Conservation (phyloP, 164 flowering plant genomes). For the Akebia trifoliata region DNA sequence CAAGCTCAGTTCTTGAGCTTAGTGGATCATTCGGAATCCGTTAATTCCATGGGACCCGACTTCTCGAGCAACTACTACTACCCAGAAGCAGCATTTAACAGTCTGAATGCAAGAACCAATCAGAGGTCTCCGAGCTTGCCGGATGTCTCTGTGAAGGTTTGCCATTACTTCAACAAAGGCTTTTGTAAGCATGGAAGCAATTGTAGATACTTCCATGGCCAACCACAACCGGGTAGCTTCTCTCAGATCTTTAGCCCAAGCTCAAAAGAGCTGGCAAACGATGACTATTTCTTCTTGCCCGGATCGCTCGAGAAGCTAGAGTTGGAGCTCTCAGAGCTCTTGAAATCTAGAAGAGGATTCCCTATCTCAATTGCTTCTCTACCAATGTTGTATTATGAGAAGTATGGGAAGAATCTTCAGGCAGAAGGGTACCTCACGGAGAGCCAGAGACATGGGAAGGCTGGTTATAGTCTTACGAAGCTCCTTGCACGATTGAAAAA, state of each 20-base stretch:
- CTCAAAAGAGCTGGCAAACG: conserved; percentile 29
- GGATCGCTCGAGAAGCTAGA: conserved; percentile 75
- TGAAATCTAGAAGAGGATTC: conserved; percentile 57
- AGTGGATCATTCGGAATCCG: conserved; percentile 47
- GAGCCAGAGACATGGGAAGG: conserved; percentile 90
- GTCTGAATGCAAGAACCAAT: conserved; percentile 25
- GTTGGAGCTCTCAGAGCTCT: conserved; percentile 60
- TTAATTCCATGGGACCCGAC: conserved; percentile 17
- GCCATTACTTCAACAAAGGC: conserved; percentile 73
- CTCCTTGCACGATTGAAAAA: conserved; percentile 74
- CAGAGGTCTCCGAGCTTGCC: conserved; percentile 31
- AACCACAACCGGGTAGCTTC: conserved; percentile 33
- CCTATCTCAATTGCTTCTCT: conserved; percentile 87
- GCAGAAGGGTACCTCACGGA: conserved; percentile 90
- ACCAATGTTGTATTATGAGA: conserved; percentile 75
- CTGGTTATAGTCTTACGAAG: conserved; percentile 82
- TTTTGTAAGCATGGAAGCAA: conserved; percentile 75
- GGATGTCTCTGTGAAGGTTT: conserved; percentile 46
- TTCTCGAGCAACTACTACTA: conserved; percentile 28
- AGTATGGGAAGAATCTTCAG: conserved; percentile 64
- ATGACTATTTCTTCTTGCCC: conserved; percentile 49
- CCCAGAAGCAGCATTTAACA: conserved; percentile 35
- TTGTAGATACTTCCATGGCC: conserved; percentile 73
- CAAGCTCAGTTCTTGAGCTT: conserved; percentile 37
- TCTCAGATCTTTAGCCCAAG: conserved; percentile 29